Evolutionary conservation across 257 asterid species (phyloP), one percentile per base, ranked within the genome.

Genomic region (Plantago major): DNA sequence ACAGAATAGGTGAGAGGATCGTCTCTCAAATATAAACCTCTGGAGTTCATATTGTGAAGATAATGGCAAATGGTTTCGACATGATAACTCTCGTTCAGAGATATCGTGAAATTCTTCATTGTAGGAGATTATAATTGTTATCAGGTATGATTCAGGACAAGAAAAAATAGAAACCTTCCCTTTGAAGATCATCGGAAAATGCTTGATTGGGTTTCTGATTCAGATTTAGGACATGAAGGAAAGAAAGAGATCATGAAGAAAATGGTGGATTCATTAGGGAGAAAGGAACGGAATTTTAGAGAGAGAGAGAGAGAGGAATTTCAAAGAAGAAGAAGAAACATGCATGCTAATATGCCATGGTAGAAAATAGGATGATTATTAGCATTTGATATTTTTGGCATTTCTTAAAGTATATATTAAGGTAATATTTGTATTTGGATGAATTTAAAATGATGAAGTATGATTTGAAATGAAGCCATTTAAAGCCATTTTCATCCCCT

Each of bases 1-100:
- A 80, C 28, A 9, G 85, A 73, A 64, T 73, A 77, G 47, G 63
- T 68, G 28, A 85, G 70, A 26, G 85, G 84, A 61, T 75, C 72
- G 5, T 79, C 82, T 19, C 71, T 65, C 0, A 10, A 62, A 12
- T 66, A 59, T 26, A 81, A 13, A 16, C 94, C 94, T 50, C 71
- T 73, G 17, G 88, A 78, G 65, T 63, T 78, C 63, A 82, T 80
- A 52, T 60, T 73, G 46, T 71, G 68, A 11, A 74, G 18, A 43
- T 66, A 51, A 58, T 79, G 67, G 69, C 93, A 84, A 18, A 74
- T 66, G 53, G 56, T 52, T 52, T 58, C 63, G 65, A 46, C 55
- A 61, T 47, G 13, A 55, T 55, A 17, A 18, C 65, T 76, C 8
- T 17, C 8, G 73, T 68, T 65, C 81, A 76, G 68, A 52, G 71